Conservation (phyloP, 2,329 filamentous ascomycete species). For the Ophiostoma tasmaniense region DNA sequence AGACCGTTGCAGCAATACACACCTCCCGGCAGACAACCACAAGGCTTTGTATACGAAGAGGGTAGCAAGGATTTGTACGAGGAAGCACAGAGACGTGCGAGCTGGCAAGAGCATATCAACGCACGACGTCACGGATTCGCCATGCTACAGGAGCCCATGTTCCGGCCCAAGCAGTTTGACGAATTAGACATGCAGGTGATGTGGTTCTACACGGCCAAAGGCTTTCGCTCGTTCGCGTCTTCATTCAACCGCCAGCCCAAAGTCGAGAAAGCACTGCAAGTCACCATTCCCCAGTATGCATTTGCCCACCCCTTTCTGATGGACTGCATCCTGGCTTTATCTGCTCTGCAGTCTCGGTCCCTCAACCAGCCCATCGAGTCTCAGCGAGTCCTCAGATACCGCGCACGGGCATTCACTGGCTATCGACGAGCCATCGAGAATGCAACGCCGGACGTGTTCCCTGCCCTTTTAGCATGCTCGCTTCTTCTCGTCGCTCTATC, state of each 20-base stretch:
- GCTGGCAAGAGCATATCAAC: background rate
- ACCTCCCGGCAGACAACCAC: background rate
- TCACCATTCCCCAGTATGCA: background rate
- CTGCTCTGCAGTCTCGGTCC: background rate
- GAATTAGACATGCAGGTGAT: slow-evolving; percentile 44
- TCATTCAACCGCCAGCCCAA: slow-evolving; percentile 25
- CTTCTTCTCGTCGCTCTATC: background rate
- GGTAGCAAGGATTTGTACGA: background rate
- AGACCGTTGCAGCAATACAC: background rate
- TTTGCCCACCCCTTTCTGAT: background rate
- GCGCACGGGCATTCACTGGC: background rate
- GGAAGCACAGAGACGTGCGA: background rate
- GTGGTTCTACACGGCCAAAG: slow-evolving; percentile 45
- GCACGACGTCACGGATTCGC: slow-evolving; percentile 19
- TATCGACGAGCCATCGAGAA: background rate
- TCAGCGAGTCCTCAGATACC: background rate
- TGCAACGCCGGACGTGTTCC: background rate
- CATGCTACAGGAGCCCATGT: slow-evolving; percentile 28
- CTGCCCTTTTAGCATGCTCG: background rate
- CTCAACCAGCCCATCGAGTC: background rate
- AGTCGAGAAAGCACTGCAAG: background rate
- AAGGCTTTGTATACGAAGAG: background rate
- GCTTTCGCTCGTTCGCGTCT: slow-evolving; percentile 39
- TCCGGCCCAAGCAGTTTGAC: slow-evolving; percentile 29
- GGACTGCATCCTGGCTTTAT: background rate